Evolutionary conservation across 306 rosid genomes (phyloP), one percentile per base, ranked within the genome.

Genomic region (Prunus persica): DNA sequence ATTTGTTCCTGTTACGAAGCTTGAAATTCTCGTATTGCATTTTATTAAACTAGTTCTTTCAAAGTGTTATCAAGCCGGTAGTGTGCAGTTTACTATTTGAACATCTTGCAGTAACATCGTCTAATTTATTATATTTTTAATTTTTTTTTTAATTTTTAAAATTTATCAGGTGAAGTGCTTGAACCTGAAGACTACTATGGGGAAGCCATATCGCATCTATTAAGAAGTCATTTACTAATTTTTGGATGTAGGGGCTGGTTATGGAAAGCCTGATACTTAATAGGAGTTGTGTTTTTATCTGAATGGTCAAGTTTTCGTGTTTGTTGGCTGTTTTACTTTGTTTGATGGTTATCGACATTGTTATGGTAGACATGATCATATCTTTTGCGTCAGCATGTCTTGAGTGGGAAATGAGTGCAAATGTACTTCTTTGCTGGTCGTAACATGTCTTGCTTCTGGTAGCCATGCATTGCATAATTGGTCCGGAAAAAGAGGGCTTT

Each of bases 101-200:
- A 34, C 30, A 3, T 1, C 27, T 58, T 61, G 19, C 34, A n/a
- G 1, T 2, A 24, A 25, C 6, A 24, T 8, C 8, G 18, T 20
- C 27, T 69, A 20, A 62, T 27, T 2, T 19, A 24, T 27, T 55
- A 0, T 10, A 34, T 6, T 34, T 34, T 34, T 0, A 34, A 34
- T 34, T 34, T 2, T 24, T 2, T 24, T 50, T 54, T 30, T 24
- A n/a, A n/a, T n/a, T n/a, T n/a, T n/a, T n/a, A n/a, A n/a, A n/a
- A n/a, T n/a, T 8, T 34, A 43, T 75, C 84, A 80, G 84, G 84
- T 84, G 9, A 80, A 73, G 75, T 80, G 84, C 67, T 43, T 84
- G 80, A 73, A 81, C 54, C 30, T 84, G 65, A 84, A 84, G 77
- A 84, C 82, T 38, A 80, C 84, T 1, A 80, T 84, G 87, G 87